Conservation (phyloP, 768 basidiomycete species). For the Astraeus odoratus region DNA sequence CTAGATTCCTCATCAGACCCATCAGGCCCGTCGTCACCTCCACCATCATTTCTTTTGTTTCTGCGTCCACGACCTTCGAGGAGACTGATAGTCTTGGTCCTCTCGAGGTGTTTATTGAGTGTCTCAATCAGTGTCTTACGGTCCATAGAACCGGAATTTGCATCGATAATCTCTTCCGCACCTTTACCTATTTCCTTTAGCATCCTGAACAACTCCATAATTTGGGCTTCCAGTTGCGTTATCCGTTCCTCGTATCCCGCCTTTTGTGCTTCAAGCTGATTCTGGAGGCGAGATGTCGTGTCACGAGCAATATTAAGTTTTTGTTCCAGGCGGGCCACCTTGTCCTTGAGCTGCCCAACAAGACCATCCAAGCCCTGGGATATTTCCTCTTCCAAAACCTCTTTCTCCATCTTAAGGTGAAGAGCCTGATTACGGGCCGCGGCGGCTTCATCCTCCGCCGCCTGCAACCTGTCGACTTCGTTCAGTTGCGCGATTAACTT, state of each 20-base stretch:
- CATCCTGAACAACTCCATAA: constrained; percentile 92
- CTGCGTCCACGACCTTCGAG: constrained; percentile 62
- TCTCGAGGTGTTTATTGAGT: constrained; percentile 76
- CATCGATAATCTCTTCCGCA: constrained; percentile 67
- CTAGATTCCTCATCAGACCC: constrained; percentile 42
- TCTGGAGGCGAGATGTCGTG: constrained; percentile 67
- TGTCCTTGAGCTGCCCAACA: constrained; percentile 72
- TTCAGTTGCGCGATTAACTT: constrained; percentile 85
- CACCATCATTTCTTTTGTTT: constrained; percentile 22
- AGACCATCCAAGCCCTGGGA: constrained; percentile 76
- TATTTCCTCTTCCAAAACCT: constrained; percentile 74
- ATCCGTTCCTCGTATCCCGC: constrained; percentile 80
- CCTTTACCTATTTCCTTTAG: constrained; percentile 77
- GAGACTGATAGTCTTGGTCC: constrained; percentile 77
- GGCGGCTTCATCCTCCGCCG: constrained; percentile 70
- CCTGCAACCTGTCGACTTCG: constrained; percentile 77
- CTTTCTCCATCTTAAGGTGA: constrained; percentile 74
- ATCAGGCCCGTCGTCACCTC: constrained; percentile 29
- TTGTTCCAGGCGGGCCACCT: constrained; percentile 64
- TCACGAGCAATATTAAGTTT: constrained; percentile 74
- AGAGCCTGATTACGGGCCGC: constrained; percentile 58
- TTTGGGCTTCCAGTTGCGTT: constrained; percentile 83
- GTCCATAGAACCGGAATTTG: constrained; percentile 57
- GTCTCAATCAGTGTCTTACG: constrained; percentile 73
- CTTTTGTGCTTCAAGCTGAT: constrained; percentile 73